phyloP scores from a whole-genome alignment of 2,329 filamentous ascomycete species.

The Scorias spongiosa region DNA sequence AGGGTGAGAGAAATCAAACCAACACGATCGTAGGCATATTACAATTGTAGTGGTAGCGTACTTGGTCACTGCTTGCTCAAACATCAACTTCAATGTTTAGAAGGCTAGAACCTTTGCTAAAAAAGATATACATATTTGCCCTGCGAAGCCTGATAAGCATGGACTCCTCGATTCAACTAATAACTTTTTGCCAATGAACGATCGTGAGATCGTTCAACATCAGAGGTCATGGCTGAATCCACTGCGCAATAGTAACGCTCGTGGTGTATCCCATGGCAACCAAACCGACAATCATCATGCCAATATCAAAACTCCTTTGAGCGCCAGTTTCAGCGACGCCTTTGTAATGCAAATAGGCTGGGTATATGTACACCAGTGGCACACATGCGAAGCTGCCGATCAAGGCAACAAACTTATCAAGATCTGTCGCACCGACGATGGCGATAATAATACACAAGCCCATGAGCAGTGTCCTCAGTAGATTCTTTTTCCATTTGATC shows the following conservation, averaged over 20 bases:
- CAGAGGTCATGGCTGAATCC: neutral
- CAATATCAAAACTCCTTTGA: constrained; percentile 44
- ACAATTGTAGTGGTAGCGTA: too few species aligned
- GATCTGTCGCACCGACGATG: constrained; percentile 49
- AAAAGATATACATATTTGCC: too few species aligned
- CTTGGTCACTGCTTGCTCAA: too few species aligned
- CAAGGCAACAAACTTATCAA: constrained; percentile 60
- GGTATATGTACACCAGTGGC: constrained; percentile 64
- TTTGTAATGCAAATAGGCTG: constrained; percentile 53
- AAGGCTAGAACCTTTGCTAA: too few species aligned
- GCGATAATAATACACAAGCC: constrained; percentile 45
- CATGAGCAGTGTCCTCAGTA: constrained; percentile 43
- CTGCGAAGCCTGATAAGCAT: too few species aligned
- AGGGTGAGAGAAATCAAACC: too few species aligned
- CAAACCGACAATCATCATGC: constrained; percentile 47
- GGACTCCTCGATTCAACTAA: too few species aligned
- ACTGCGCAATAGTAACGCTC: constrained; percentile 29
- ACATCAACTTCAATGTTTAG: too few species aligned
- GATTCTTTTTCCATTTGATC: constrained; percentile 68
- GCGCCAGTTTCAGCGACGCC: constrained; percentile 44
- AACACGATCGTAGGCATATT: too few species aligned
- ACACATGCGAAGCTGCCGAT: constrained; percentile 63
- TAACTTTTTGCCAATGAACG: too few species aligned
- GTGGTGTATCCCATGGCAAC: constrained; percentile 61
- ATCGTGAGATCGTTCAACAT: too few species aligned